phyloP scores from a whole-genome alignment of 768 basidiomycete species.

The Collybia sordida region DNA sequence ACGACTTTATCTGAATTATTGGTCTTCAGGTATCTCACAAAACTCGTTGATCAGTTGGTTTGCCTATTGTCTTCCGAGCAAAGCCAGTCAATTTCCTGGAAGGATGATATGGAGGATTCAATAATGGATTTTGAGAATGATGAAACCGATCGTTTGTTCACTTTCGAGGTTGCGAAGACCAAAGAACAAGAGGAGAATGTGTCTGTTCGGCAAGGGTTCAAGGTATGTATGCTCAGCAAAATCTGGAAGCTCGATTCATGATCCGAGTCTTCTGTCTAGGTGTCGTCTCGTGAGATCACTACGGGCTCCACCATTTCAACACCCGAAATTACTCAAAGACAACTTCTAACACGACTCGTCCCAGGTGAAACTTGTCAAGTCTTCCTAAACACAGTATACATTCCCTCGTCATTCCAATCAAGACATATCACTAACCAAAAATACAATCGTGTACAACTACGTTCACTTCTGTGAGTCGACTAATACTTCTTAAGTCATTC shows the following conservation, averaged over 20 bases:
- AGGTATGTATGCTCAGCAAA: slow-evolving; percentile 28
- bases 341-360: slow-evolving; percentile 27
- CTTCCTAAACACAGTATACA: slow-evolving; percentile 32
- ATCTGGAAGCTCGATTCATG: neutral
- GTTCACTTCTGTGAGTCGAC: neutral
- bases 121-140: slow-evolving; percentile 34
- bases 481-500: neutral
- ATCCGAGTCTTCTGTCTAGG: neutral
- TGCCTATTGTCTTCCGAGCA: slow-evolving; percentile 52
- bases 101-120: slow-evolving; percentile 24
- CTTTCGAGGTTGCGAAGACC: slow-evolving; percentile 54
- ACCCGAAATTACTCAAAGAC: neutral
- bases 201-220: slow-evolving; percentile 40
- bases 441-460: neutral
- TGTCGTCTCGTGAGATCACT: neutral
- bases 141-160: slow-evolving; percentile 46
- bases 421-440: neutral
- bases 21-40: slow-evolving; percentile 58
- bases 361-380: slow-evolving; percentile 40
- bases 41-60: slow-evolving; percentile 55
- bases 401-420: slow-evolving; percentile 6
- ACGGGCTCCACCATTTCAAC: neutral
- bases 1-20: neutral
- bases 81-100: slow-evolving; percentile 43
- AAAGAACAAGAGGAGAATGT: slow-evolving; percentile 56